Conservation (phyloP, 2,329 filamentous ascomycete species). For the Penicillium sclerotiorum region DNA sequence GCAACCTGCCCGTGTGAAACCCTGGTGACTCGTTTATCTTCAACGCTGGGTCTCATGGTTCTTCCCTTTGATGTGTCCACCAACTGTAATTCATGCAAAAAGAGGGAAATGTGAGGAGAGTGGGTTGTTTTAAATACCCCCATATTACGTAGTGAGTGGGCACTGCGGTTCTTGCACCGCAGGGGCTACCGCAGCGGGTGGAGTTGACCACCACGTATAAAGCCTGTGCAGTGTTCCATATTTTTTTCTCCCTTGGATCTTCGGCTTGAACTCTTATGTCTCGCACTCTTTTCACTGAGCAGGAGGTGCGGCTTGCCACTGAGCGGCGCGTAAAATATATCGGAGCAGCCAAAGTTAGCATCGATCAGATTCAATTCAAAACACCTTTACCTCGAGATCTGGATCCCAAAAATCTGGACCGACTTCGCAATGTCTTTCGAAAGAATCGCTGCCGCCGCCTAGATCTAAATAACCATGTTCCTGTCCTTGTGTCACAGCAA, state of each 20-base stretch:
- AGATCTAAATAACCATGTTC: slow-evolving; percentile 34
- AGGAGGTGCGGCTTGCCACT: slow-evolving; percentile 16
- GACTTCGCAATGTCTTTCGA: slow-evolving; percentile 23
- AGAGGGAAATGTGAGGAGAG: neutral
- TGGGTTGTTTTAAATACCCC: neutral
- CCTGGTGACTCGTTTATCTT: neutral
- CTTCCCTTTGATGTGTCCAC: neutral
- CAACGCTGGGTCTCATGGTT: neutral
- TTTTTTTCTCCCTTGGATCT: neutral
- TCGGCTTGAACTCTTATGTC: slow-evolving; percentile 4
- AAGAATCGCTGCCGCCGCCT: slow-evolving; percentile 25
- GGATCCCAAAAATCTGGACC: slow-evolving; percentile 25
- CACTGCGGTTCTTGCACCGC: neutral
- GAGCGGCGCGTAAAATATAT: slow-evolving; percentile 28
- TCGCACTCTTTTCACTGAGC: slow-evolving; percentile 17
- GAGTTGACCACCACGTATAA: neutral
- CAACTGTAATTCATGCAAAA: neutral
- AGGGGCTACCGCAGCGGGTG: neutral
- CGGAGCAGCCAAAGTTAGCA: slow-evolving; percentile 25
- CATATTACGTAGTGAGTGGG: neutral
- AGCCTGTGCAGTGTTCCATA: neutral
- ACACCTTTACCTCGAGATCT: slow-evolving; percentile 17
- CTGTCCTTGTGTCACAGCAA: slow-evolving; percentile 30
- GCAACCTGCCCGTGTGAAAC: neutral
- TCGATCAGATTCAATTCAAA: slow-evolving; percentile 27